Base-by-base conservation (phyloP, 2,329 filamentous ascomycete genomes). In the Lecanicillium sp. region DNA sequence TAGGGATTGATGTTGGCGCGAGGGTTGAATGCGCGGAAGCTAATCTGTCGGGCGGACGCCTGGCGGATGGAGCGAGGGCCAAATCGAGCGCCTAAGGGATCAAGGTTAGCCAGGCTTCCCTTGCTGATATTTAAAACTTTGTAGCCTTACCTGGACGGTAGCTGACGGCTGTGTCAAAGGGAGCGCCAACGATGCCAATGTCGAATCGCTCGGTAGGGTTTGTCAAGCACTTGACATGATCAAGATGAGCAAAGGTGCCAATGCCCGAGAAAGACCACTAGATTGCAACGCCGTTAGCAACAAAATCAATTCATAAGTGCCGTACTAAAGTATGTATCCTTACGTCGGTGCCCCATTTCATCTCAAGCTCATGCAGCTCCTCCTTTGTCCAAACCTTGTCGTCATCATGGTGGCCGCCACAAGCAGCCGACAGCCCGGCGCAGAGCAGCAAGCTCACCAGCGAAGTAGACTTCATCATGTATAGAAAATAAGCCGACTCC, bases 1-100 rank as follows among this genome's bases (percentile, higher is more conserved):
- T 92, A 95, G 0, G 89, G 87, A 59, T 95, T 95, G 48, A 95
- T 73, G 29, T 72, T 73, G 2, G 86, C 87, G 16, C 87, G 79
- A 3, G 83, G 76, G 61, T 95, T 95, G 72, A 84, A 65, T 54
- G 83, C 83, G 30, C 86, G 77, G 58, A 83, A 85, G 3, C 79
- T 73, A 12, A 83, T 86, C 62, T 95, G 88, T 15, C 88, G 79
- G 7, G 81, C 73, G 22, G 85, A 90, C 29, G 86, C 88, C 29
- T 85, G 80, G 40, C 89, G 82, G 53, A 95, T 95, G 30, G 86
- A 85, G 32, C 86, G 78, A 25, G 89, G 89, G 0, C 89, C 89
- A 55, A 95, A 95, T 8, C 89, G 78, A 13, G 83, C 83, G 29
- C 82, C 72, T 66, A 43, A 56, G 29, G n/a, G 22, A 25, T 25